Evolutionary conservation across 1,284 basidiomycete genomes (phyloP).

Genomic region (Ceratobasidium sp.): DNA sequence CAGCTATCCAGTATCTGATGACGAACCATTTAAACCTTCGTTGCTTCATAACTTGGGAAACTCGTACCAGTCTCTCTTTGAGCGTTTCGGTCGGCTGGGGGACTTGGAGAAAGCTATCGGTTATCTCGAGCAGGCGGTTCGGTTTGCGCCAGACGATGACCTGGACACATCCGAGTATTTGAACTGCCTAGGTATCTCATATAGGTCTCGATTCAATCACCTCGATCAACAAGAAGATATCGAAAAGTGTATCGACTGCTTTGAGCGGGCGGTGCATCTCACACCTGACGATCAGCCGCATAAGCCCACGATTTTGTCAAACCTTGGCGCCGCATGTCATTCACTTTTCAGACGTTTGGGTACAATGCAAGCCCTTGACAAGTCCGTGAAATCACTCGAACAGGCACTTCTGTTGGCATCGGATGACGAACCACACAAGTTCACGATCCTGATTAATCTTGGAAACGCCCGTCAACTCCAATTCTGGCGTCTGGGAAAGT

Average conservation of each 20-base stretch:
- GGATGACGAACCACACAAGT: neutral
- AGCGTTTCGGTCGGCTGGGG: neutral
- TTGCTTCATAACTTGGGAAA: neutral
- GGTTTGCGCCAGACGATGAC: too few relatives aligned
- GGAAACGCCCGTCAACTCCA: neutral
- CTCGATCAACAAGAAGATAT: neutral
- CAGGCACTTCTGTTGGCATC: neutral
- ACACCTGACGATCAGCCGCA: neutral
- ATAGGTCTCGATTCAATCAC: neutral
- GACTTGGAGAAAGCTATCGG: constrained; percentile 1
- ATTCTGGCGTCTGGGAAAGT: neutral
- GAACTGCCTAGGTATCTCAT: neutral
- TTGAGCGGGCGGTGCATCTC: neutral
- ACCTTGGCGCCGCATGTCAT: neutral
- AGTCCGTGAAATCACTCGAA: neutral
- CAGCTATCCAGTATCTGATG: too few relatives aligned
- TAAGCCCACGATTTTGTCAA: neutral
- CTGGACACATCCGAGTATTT: neutral
- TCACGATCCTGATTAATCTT: neutral
- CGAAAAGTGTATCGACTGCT: neutral
- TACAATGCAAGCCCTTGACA: neutral
- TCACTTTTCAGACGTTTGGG: neutral
- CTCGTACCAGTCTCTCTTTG: neutral
- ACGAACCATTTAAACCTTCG: neutral
- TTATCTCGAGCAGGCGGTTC: neutral